Conservation (phyloP, 805 yeast genomes). For the Lipomyces spencermartinsiae region DNA sequence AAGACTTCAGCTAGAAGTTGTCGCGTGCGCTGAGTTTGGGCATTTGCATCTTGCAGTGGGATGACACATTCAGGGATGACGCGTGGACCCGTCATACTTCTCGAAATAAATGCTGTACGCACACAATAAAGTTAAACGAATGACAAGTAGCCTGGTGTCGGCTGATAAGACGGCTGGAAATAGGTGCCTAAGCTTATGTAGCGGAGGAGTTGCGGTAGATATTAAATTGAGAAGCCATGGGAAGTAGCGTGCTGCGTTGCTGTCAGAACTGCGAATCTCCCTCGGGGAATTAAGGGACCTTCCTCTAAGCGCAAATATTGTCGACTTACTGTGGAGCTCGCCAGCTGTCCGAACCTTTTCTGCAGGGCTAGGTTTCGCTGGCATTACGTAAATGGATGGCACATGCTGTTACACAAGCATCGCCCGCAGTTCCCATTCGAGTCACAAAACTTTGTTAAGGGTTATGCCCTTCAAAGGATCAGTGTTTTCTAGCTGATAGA, state of each 20-base stretch:
- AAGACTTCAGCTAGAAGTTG: constrained; percentile 25
- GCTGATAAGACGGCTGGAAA: not conserved
- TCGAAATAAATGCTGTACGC: not conserved
- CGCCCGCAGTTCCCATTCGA: no score
- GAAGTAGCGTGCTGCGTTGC: not conserved
- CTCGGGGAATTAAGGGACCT: constrained; percentile 2
- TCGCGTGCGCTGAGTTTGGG: constrained; percentile 20
- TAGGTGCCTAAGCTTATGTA: not conserved
- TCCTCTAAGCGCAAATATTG: not conserved
- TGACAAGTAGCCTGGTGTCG: not conserved
- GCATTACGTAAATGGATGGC: not conserved
- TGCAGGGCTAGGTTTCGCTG: not conserved
- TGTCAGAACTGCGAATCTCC: not conserved
- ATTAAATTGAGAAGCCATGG: not conserved
- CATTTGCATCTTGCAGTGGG: constrained; percentile 24
- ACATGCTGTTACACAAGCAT: not conserved
- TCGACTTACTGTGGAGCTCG: not conserved
- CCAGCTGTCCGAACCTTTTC: not conserved
- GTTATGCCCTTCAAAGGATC: no score
- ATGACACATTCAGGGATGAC: constrained; percentile 18
- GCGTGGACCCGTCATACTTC: constrained; percentile 30
- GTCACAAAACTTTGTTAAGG: no score
- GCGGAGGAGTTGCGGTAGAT: not conserved
- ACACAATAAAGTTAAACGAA: not conserved
- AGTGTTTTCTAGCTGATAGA: no score